Evolutionary conservation across 2,329 filamentous ascomycete genomes (phyloP).

Genomic region (Drechslerella dactyloides): DNA sequence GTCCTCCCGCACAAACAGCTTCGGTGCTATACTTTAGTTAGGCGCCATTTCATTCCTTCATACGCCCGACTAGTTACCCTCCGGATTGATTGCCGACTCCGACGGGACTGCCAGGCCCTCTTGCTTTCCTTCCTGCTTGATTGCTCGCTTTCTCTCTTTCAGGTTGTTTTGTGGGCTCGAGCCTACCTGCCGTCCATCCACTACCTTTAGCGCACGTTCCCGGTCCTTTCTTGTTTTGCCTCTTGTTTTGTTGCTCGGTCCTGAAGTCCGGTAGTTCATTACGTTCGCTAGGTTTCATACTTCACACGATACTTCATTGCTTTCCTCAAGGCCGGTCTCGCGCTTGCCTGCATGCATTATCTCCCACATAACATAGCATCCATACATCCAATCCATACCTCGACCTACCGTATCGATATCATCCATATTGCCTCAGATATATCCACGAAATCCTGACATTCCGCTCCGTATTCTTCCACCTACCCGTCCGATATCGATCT

Average conservation of each 20-base stretch:
- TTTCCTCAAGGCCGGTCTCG: not conserved
- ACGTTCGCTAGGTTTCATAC: not conserved
- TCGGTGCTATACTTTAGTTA: not conserved
- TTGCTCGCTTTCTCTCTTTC: not conserved
- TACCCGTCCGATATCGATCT: too few relatives aligned
- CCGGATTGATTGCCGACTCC: slow-evolving; percentile 3
- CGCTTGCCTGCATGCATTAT: not conserved
- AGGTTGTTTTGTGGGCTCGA: not conserved
- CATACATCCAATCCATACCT: not conserved
- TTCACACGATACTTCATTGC: not conserved
- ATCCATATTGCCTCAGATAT: too few relatives aligned
- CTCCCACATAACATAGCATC: not conserved
- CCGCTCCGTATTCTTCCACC: too few relatives aligned
- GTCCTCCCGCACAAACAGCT: slow-evolving; percentile 1
- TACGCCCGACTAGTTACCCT: slow-evolving; percentile 3
- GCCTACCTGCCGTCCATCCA: not conserved
- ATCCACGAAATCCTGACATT: too few relatives aligned
- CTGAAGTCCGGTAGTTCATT: not conserved
- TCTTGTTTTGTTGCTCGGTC: not conserved
- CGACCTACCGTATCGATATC: too few relatives aligned
- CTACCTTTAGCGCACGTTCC: slow-evolving; percentile 7
- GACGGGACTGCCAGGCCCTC: not conserved
- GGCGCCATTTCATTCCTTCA: slow-evolving; percentile 7
- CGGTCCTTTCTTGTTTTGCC: not conserved
- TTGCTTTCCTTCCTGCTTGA: not conserved